Evolutionary conservation across 768 basidiomycete genomes (phyloP), one percentile per base, ranked within the genome.

Genomic region (Serpula lacrymans): DNA sequence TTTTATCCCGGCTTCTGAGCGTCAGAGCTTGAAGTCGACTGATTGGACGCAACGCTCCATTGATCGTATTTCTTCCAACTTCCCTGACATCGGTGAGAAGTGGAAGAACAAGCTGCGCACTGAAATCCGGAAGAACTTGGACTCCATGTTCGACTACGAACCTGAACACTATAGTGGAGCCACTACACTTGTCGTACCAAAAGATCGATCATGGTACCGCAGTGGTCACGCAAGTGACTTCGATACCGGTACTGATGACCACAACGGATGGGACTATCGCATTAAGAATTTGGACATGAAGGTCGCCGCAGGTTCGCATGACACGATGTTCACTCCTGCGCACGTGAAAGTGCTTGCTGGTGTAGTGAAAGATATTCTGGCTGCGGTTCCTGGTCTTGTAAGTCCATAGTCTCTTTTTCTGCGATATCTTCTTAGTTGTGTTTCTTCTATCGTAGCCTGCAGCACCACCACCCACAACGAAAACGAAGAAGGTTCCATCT

Each of bases 71-170:
- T 47, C 50, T 9, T 43, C 50, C 39, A 61, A 60, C 45, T 60
- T 60, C 47, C 51, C 50, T n/a, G 58, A 60, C 9, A 61, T 60
- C 9, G 59, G 58, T 5, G 58, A 61, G 29, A 56, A 48, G 34
- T 60, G 58, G 58, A 58, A 58, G 22, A 54, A 35, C 43, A 60
- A 56, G 39, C 29, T 60, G 33, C 54, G 53, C 29, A 47, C 46
- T 12, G 58, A 60, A 44, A 60, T 60, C 30, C 53, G 57, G 21
- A 60, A 60, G 52, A 60, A 60, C 40, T 32, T 60, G 45, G 59
- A 61, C 6, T 58, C 50, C 4, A 60, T 60, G 59, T 60, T 61
- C 40, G 59, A 58, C 38, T 60, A 54, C 17, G 57, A 60, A 30
- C 54, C 59, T 16, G 54, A 48, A 5, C 43, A 48, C 31, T 59